phyloP scores from a whole-genome alignment of 768 basidiomycete genomes.

The Russula compacta region DNA sequence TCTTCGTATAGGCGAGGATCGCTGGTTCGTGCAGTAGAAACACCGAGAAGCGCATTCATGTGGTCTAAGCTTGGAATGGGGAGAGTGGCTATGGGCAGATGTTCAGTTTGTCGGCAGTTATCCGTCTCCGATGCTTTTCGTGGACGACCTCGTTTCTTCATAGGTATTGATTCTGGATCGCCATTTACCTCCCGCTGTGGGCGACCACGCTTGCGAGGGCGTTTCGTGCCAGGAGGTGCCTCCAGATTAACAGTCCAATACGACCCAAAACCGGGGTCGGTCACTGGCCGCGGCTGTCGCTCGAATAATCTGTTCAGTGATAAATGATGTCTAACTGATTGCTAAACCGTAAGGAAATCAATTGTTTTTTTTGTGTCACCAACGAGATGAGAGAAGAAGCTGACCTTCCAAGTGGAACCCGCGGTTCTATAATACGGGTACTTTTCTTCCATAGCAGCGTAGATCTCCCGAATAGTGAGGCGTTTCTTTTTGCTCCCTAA shows the following conservation, averaged over 20 bases:
- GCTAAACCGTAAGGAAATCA: conserved; percentile 33
- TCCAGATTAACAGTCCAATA: conserved; percentile 85
- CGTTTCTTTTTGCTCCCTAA: conserved; percentile 66
- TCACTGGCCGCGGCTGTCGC: conserved; percentile 70
- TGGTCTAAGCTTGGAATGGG: conserved; percentile 6
- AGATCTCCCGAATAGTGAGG: conserved; percentile 77
- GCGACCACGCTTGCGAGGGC: conserved; percentile 72
- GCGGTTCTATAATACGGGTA: conserved; percentile 75
- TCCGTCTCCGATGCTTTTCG: conserved; percentile 12
- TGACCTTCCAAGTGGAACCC: conserved; percentile 79
- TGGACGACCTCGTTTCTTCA: conserved; percentile 21
- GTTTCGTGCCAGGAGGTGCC: conserved; percentile 81
- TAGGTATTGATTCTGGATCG: conserved; percentile 12
- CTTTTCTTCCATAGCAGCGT: conserved; percentile 79
- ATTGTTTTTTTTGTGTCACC: not conserved
- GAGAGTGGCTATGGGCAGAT: conserved; percentile 7
- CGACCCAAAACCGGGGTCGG: conserved; percentile 80
- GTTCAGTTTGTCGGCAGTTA: not conserved
- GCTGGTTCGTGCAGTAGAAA: conserved; percentile 25
- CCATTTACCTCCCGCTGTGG: conserved; percentile 37
- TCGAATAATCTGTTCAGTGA: conserved; percentile 78
- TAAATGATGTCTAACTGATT: conserved; percentile 82
- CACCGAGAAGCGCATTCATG: not conserved
- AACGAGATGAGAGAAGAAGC: conserved; percentile 9
- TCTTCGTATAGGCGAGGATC: conserved; percentile 23